phyloP scores from a whole-genome alignment of 345 rosid genomes.

The Mangifera indica region DNA sequence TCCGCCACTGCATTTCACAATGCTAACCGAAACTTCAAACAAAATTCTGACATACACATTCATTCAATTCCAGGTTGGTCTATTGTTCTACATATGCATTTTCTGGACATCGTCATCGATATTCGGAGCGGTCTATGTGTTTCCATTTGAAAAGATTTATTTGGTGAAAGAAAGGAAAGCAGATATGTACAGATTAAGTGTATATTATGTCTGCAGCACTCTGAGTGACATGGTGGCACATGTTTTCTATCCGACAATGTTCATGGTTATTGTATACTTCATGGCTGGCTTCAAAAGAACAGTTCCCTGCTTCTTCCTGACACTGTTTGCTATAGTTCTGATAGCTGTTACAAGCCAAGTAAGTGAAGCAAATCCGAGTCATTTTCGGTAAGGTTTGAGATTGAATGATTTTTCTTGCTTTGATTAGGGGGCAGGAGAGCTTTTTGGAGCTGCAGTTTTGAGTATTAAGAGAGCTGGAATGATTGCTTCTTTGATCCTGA shows the following conservation, averaged over 20 bases:
- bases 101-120: conserved; percentile 96
- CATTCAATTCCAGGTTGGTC: conserved; percentile 57
- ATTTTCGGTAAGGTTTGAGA: background rate
- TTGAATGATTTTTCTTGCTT: conserved; percentile 10
- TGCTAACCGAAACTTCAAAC: background rate
- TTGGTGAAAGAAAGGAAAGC: conserved; percentile 93
- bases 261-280: conserved; percentile 84
- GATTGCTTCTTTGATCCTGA: conserved; percentile 80
- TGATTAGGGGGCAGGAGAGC: conserved; percentile 77
- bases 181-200: conserved; percentile 95
- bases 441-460: conserved; percentile 87
- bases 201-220: conserved; percentile 84
- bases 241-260: conserved; percentile 76
- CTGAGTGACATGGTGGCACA: conserved; percentile 94
- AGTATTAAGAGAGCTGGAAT: conserved; percentile 88
- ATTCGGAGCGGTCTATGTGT: conserved; percentile 90
- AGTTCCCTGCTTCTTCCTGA: conserved; percentile 77
- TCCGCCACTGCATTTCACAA: background rate
- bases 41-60: background rate
- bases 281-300: conserved; percentile 96
- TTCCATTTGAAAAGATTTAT: conserved; percentile 86
- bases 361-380: conserved; percentile 20
- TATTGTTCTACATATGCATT: conserved; percentile 94
- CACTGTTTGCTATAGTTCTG: conserved; percentile 60
- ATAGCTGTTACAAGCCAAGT: conserved; percentile 92